Evolutionary conservation across 192 early-diverging fungal genomes (phyloP).

Genomic region (Podila clonocystis): DNA sequence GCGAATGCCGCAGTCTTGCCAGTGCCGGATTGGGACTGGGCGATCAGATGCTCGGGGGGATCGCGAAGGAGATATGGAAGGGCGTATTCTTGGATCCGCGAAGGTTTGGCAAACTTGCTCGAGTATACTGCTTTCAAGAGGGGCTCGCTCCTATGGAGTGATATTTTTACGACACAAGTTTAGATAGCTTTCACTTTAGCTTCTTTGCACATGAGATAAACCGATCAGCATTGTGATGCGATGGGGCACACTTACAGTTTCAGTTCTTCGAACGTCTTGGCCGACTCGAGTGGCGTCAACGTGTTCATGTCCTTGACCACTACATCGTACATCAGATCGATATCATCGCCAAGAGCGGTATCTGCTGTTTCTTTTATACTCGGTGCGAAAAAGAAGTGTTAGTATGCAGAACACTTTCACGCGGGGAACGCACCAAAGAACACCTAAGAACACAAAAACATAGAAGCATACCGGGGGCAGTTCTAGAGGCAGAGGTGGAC

Average conservation of each 20-base stretch:
- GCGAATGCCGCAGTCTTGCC: slow-evolving; percentile 59
- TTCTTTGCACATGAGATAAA: too few relatives aligned
- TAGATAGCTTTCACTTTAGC: background rate
- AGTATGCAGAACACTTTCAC: too few relatives aligned
- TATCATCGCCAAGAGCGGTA: too few relatives aligned
- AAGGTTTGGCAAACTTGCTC: slow-evolving; percentile 89
- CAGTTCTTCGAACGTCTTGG: slow-evolving; percentile 78
- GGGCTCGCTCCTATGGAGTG: slow-evolving; percentile 51
- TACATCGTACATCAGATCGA: slow-evolving; percentile 4
- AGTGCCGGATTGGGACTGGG: slow-evolving; percentile 54
- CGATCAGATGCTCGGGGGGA: slow-evolving; percentile 74
- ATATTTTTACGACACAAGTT: background rate
- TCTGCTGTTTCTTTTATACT: too few relatives aligned
- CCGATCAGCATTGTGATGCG: background rate
- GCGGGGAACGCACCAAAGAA: too few relatives aligned
- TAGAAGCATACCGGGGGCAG: too few relatives aligned
- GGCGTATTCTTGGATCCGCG: slow-evolving; percentile 94
- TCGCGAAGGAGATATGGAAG: slow-evolving; percentile 84
- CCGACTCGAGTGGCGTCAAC: slow-evolving; percentile 76
- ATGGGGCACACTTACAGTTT: slow-evolving; percentile 58
- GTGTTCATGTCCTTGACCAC: slow-evolving; percentile 66
- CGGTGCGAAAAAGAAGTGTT: too few relatives aligned
- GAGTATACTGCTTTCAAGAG: slow-evolving; percentile 90
- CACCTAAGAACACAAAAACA: too few relatives aligned
- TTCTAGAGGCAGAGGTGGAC: too few relatives aligned